Evolutionary conservation across 202 grass and related monocot species (phyloP), one percentile per base, ranked within the genome.

Genomic region (Sporobolus alterniflorus): DNA sequence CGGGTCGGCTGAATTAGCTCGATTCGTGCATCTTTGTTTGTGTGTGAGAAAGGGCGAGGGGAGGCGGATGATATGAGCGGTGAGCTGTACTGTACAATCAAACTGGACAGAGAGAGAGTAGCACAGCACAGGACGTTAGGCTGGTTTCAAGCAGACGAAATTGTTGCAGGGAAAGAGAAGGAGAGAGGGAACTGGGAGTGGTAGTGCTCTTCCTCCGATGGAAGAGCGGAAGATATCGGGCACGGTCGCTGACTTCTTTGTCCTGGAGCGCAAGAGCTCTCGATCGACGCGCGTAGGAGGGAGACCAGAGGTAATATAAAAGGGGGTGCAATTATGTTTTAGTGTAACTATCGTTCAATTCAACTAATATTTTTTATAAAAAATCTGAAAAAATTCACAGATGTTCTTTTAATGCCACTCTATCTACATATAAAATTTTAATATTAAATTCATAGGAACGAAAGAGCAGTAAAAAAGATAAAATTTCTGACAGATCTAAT

Each of bases 171-270:
- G 81, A 24, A 33, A 71, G 56, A 67, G 55, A 62, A 47, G 47
- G 80, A 78, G 83, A 79, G 83, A 82, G 71, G 82, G 40, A 67
- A 76, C 26, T 86, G 82, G 46, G 22, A 82, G 74, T 83, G 86
- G 46, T 80, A 57, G 67, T 74, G 90, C 83, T 69, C 48, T 69
- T 61, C 36, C 29, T 41, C 69, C 74, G 48, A 64, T 64, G 64
- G 11, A 63, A 74, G 81, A 73, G 67, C 32, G 26, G 47, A 18
- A 40, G 71, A 56, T 67, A 66, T 25, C 9, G n/a, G 32, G 43
- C 83, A 24, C 33, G 69, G n/a, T 78, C 88, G 92, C 88, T 89
- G 84, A 92, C 87, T 85, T 85, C 75, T 68, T 77, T 50, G 63
- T 51, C 73, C 60, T 68, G 73, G 74, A 85, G 56, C 80, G 36